Percentiles rank a stretch among this genome's conserved stretches.
phyloP scores from a whole-genome alignment of 345 rosid species.

The Eucalyptus regnans region DNA sequence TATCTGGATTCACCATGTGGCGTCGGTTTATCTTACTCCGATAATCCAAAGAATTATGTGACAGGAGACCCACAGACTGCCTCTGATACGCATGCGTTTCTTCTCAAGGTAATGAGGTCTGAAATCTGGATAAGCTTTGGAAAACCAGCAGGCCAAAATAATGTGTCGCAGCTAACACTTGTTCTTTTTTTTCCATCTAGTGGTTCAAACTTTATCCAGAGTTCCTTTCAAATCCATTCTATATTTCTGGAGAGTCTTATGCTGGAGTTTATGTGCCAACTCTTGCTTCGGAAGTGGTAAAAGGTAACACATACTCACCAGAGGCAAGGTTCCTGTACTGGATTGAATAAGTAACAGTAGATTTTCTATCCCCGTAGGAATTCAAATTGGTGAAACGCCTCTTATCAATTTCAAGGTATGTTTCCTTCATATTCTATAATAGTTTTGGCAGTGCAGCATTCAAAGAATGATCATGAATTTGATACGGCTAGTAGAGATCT shows the following conservation, averaged over 20 bases:
- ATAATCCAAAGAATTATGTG: conserved; percentile 1
- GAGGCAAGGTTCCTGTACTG: background rate
- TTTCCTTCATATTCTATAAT: background rate
- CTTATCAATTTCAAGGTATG: conserved; percentile 25
- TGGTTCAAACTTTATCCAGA: conserved; percentile 35
- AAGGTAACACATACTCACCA: background rate
- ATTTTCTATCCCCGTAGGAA: conserved; percentile 2
- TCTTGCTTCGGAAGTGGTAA: conserved; percentile 17
- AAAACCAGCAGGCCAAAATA: background rate
- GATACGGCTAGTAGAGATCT: background rate
- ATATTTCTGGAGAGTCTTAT: conserved; percentile 34
- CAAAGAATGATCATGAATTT: background rate
- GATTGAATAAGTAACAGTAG: background rate
- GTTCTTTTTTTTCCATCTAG: conserved; percentile 2
- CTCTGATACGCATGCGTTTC: conserved; percentile 25
- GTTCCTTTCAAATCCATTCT: conserved; percentile 26
- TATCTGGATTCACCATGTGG: conserved; percentile 48
- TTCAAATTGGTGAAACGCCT: conserved; percentile 9
- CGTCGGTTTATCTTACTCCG: conserved; percentile 37
- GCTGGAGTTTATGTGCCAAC: conserved; percentile 34
- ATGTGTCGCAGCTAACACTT: background rate
- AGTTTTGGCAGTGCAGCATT: background rate
- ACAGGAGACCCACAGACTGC: conserved; percentile 30
- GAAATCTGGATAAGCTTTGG: background rate
- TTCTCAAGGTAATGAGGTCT: conserved; percentile 22